Evolutionary conservation across 805 yeast species (phyloP).

Genomic region (Clavispora asparagi): DNA sequence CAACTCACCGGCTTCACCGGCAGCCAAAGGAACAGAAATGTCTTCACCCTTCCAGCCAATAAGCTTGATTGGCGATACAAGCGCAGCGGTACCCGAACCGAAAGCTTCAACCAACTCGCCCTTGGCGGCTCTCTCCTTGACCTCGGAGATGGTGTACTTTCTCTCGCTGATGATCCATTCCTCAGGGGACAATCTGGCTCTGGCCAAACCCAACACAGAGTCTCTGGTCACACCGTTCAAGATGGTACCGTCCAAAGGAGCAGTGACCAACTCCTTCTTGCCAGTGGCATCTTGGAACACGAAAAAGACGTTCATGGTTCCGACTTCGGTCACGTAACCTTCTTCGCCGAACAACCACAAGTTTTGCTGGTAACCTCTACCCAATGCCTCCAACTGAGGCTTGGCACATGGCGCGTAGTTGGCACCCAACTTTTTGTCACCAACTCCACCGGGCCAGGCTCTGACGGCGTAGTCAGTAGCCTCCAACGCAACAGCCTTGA

Average conservation of each 20-base stretch:
- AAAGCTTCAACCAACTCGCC: conserved; percentile 92
- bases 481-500: conserved; percentile 90
- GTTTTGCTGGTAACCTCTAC: conserved; percentile 91
- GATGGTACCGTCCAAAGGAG: conserved; percentile 96
- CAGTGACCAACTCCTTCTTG: conserved; percentile 87
- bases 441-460: conserved; percentile 99
- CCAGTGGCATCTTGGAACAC: conserved; percentile 80
- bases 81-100: conserved; percentile 97
- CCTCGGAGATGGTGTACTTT: conserved; percentile 74
- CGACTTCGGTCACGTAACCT: conserved; percentile 86
- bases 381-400: conserved; percentile 88
- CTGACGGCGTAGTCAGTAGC: conserved; percentile 95
- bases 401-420: conserved; percentile 94
- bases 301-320: conserved; percentile 94
- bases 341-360: conserved; percentile 94
- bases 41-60: conserved; percentile 75
- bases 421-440: conserved; percentile 94
- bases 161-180: conserved; percentile 88
- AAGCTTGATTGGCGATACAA: conserved; percentile 87
- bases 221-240: conserved; percentile 96
- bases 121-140: conserved; percentile 66
- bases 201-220: conserved; percentile 72
- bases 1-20: conserved; percentile 78
- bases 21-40: conserved; percentile 73
- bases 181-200: conserved; percentile 63